These are phyloP conservation scores for Prunus mume DNA, from an alignment of 306 rosid species.

Conservation along the genomic window DNA sequence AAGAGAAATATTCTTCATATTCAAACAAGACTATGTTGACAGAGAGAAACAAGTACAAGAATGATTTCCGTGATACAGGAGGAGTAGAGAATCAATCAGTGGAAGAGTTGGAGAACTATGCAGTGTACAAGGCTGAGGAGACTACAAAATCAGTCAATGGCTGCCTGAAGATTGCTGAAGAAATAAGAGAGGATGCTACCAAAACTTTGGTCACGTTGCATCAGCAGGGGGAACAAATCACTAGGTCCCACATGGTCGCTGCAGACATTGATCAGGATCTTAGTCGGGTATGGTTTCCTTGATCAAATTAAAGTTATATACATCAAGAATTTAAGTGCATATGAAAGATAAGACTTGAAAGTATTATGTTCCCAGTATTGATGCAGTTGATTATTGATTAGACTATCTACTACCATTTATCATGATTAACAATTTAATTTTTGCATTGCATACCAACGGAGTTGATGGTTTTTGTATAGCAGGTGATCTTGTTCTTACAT, in stretches of 20 bases:
- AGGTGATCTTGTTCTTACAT: not conserved
- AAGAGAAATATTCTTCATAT: slow-evolving; percentile 32
- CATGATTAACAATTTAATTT: not conserved
- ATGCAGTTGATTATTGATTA: not conserved
- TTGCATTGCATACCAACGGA: not conserved
- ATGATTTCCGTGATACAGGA: slow-evolving; percentile 71
- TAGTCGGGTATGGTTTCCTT: slow-evolving; percentile 64
- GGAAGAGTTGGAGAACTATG: slow-evolving; percentile 74
- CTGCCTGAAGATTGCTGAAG: slow-evolving; percentile 90
- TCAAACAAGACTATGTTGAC: slow-evolving; percentile 36
- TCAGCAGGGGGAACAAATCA: slow-evolving; percentile 96
- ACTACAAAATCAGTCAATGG: slow-evolving; percentile 70
- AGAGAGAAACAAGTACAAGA: slow-evolving; percentile 61
- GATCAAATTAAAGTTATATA: not conserved
- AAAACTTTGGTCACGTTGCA: slow-evolving; percentile 78
- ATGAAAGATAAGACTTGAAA: not conserved
- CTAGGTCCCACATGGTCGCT: slow-evolving; percentile 76
- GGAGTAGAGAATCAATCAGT: slow-evolving; percentile 85
- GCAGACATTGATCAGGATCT: slow-evolving; percentile 85
- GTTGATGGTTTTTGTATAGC: not conserved
- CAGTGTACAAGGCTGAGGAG: slow-evolving; percentile 92
- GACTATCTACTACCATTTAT: not conserved
- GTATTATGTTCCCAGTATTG: not conserved
- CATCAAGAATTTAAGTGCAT: not conserved
- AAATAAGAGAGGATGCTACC: slow-evolving; percentile 84